Evolutionary conservation across 1,139 yeast genomes (phyloP).

Genomic region (Candida sp.): DNA sequence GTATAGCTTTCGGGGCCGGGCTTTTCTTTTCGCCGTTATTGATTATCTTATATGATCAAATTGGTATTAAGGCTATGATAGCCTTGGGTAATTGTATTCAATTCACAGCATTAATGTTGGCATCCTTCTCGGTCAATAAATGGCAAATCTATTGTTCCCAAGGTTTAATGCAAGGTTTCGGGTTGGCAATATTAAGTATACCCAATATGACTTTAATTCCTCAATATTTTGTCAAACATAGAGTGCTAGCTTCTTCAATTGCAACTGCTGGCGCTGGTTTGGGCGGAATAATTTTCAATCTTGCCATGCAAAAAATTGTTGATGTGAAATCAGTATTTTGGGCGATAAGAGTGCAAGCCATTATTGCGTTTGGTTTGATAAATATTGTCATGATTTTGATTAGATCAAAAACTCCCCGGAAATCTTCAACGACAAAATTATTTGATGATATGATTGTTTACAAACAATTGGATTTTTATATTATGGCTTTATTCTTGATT

Average conservation of each 20-base stretch:
- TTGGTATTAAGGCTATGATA: conserved; percentile 29
- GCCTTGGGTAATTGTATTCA: conserved; percentile 34
- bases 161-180: conserved; percentile 25
- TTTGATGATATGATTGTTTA: conserved; percentile 4
- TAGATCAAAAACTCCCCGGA: conserved; percentile 6
- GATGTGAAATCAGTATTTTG: conserved; percentile 22
- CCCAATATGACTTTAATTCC: conserved; percentile 48
- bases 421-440: conserved; percentile 16
- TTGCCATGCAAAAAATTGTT: conserved; percentile 27
- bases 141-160: conserved; percentile 32
- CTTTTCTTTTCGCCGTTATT: conserved; percentile 20
- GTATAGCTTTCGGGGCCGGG: conserved; percentile 17
- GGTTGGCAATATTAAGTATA: conserved; percentile 21
- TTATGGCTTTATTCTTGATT: conserved; percentile 22
- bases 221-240: conserved; percentile 53
- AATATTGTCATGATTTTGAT: conserved; percentile 20
- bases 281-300: conserved; percentile 17
- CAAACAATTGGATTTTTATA: conserved; percentile 21
- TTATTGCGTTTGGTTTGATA: conserved; percentile 23
- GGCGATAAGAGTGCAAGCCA: conserved; percentile 40
- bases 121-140: conserved; percentile 38
- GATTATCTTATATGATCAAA: conserved; percentile 22
- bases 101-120: conserved; percentile 40
- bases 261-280: conserved; percentile 50
- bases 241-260: conserved; percentile 57